Percentiles rank a stretch among this genome's conserved stretches.
Evolutionary conservation across 2,329 filamentous ascomycete species (phyloP).

Genomic region (Lomentospora prolificans): DNA sequence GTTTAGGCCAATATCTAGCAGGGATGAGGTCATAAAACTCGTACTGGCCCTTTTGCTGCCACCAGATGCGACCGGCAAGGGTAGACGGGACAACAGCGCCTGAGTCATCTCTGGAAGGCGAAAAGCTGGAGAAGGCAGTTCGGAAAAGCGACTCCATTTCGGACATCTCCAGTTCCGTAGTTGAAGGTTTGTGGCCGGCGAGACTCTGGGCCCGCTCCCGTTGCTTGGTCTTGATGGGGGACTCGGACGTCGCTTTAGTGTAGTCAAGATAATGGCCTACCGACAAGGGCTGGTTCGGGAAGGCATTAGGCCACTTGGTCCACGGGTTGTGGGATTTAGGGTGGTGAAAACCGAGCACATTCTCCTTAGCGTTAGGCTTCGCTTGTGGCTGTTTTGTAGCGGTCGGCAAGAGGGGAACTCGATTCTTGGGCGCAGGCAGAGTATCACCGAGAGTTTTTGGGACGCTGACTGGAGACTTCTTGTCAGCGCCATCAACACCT

Average conservation of each 20-base stretch:
- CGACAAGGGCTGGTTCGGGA: slow-evolving; percentile 56
- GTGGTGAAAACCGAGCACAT: slow-evolving; percentile 41
- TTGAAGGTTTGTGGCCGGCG: slow-evolving; percentile 47
- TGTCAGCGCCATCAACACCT: background rate
- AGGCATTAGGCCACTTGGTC: slow-evolving; percentile 45
- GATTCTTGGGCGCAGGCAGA: slow-evolving; percentile 24
- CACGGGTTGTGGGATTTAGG: slow-evolving; percentile 47
- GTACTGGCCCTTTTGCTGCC: slow-evolving; percentile 52
- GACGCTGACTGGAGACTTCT: background rate
- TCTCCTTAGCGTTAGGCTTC: slow-evolving; percentile 58
- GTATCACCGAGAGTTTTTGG: slow-evolving; percentile 58
- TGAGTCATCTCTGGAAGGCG: slow-evolving; percentile 64
- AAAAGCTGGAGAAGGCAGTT: slow-evolving; percentile 71
- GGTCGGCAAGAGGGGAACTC: slow-evolving; percentile 59
- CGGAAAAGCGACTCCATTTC: slow-evolving; percentile 68
- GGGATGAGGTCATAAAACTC: slow-evolving; percentile 3
- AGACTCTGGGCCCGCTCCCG: slow-evolving; percentile 62
- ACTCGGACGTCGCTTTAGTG: slow-evolving; percentile 50
- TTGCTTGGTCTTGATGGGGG: slow-evolving; percentile 50
- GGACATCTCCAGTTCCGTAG: slow-evolving; percentile 46
- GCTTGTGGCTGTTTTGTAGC: slow-evolving; percentile 41
- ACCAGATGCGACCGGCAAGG: slow-evolving; percentile 63
- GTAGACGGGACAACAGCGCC: slow-evolving; percentile 59
- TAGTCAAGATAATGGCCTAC: slow-evolving; percentile 63
- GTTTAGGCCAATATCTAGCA: slow-evolving; percentile 20